A percentile compares a stretch with the other conserved stretches of the same genome.
phyloP scores from a whole-genome alignment of 352 stramenopile species.

The Plasmopara viticola region DNA sequence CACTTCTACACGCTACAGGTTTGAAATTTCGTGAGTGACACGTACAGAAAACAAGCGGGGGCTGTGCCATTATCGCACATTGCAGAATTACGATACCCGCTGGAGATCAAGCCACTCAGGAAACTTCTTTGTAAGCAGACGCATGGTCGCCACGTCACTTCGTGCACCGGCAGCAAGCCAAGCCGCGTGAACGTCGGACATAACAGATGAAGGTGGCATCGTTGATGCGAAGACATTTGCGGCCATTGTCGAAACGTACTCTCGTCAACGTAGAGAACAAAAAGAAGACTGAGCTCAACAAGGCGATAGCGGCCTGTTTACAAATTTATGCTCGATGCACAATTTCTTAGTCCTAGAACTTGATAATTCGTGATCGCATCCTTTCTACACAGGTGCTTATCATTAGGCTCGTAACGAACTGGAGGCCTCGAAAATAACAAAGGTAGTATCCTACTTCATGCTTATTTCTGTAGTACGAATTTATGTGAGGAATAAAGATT shows the following conservation, averaged over 20 bases:
- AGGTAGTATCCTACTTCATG: too few relatives aligned
- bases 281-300: background rate
- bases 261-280: background rate
- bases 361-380: too few relatives aligned
- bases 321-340: background rate
- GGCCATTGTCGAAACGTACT: background rate
- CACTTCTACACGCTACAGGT: background rate
- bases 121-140: background rate
- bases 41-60: background rate
- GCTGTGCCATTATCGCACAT: background rate
- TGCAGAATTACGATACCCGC: background rate
- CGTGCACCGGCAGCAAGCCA: background rate
- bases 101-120: conserved; percentile 2
- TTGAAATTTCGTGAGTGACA: background rate
- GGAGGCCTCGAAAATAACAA: too few relatives aligned
- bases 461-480: too few relatives aligned
- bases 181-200: background rate
- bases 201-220: background rate
- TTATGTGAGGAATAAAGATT: too few relatives aligned
- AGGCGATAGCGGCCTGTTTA: background rate
- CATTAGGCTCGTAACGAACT: too few relatives aligned
- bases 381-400: too few relatives aligned
- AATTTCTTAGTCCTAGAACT: too few relatives aligned
- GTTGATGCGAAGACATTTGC: background rate
- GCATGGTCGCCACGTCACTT: background rate